Percentiles rank a stretch among this genome's conserved stretches.
Evolutionary conservation across 805 yeast genomes (phyloP).

Genomic region (Pichia ethanolica): DNA sequence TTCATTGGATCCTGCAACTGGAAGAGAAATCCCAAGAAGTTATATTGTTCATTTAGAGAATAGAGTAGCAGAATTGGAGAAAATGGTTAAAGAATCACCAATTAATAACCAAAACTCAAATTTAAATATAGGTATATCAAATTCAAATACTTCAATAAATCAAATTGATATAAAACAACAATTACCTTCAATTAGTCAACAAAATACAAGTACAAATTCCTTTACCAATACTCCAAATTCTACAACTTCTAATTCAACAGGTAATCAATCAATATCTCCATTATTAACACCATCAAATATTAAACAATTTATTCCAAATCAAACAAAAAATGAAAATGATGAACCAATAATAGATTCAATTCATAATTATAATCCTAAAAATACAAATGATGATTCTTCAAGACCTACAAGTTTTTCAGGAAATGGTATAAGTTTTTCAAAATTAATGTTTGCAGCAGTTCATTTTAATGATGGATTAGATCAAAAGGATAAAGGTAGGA

Average conservation of each 20-base stretch:
- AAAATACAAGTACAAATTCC: background rate
- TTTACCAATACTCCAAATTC: background rate
- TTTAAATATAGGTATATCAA: background rate
- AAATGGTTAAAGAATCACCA: conserved; percentile 27
- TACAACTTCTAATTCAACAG: background rate
- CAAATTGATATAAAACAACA: background rate
- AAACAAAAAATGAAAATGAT: background rate
- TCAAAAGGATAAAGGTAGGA: background rate
- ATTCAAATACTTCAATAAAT: background rate
- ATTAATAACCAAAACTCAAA: background rate
- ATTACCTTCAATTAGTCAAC: background rate
- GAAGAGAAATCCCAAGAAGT: conserved; percentile 77
- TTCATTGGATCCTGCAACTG: conserved; percentile 82
- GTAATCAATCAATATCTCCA: no score
- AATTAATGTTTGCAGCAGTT: conserved; percentile 70
- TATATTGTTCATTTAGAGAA: conserved; percentile 69
- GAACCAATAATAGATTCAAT: background rate
- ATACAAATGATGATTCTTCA: conserved; percentile 20
- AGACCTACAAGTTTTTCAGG: conserved; percentile 36
- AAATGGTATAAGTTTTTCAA: conserved; percentile 67
- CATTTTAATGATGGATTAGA: conserved; percentile 36
- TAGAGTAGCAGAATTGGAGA: conserved; percentile 49
- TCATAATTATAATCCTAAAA: background rate
- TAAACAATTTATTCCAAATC: background rate
- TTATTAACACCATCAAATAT: background rate